Conservation (phyloP, 2,329 filamentous ascomycete species). For the Arthrobotrys iridis region DNA sequence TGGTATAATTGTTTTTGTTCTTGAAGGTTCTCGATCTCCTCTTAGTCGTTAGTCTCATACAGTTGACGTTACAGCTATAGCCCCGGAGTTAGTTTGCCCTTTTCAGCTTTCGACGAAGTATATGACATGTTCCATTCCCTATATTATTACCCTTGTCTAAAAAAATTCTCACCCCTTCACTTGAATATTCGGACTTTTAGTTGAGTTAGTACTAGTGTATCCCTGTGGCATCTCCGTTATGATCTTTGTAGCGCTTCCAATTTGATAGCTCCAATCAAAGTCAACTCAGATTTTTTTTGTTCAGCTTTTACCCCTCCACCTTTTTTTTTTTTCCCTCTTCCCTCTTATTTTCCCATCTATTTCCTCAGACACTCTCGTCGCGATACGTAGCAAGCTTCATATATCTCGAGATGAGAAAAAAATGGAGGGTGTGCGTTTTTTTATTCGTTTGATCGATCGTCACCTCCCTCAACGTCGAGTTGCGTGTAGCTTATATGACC, state of each 20-base stretch:
- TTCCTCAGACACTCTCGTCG: no score
- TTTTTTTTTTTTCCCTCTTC: background rate
- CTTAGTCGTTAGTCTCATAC: constrained; percentile 19
- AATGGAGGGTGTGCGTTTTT: no score
- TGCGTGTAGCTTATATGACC: no score
- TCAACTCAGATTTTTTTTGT: background rate
- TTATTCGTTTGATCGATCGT: no score
- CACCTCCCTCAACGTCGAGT: no score
- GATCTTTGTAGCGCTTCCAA: constrained; percentile 22
- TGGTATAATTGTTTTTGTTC: constrained; percentile 1
- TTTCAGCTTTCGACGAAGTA: constrained; percentile 12
- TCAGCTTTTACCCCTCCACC: background rate
- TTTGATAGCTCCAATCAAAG: background rate
- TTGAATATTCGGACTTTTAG: background rate
- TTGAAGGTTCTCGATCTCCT: background rate
- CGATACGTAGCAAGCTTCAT: no score
- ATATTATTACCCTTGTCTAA: constrained; percentile 6
- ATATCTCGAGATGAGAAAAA: no score
- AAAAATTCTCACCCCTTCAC: background rate
- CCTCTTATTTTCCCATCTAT: background rate
- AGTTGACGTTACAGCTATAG: constrained; percentile 37
- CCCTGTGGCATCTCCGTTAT: no score
- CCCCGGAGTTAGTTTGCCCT: constrained; percentile 35
- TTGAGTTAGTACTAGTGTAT: constrained; percentile 14
- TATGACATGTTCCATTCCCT: constrained; percentile 1